These are phyloP conservation scores for Candida methanosorbosa DNA, from an alignment of 805 yeast genomes.

Conservation along the genomic window DNA sequence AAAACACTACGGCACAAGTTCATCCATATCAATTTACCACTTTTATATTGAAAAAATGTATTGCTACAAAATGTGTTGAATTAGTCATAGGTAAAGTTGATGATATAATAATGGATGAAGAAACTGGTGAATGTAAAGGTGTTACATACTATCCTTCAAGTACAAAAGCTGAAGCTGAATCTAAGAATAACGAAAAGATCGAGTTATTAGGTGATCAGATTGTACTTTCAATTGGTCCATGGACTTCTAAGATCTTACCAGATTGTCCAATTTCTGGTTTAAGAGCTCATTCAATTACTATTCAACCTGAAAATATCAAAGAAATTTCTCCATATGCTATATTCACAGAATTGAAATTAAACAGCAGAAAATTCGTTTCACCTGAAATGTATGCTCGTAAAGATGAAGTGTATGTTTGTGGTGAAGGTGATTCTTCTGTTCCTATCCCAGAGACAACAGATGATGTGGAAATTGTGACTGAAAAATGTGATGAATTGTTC, in stretches of 20 bases:
- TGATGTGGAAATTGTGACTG: constrained; percentile 80
- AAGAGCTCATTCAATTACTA: constrained; percentile 91
- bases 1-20: constrained; percentile 89
- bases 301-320: constrained; percentile 65
- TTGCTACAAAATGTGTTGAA: constrained; percentile 77
- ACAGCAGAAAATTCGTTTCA: constrained; percentile 59
- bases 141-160: constrained; percentile 44
- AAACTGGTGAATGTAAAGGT: constrained; percentile 63
- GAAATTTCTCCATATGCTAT: constrained; percentile 87
- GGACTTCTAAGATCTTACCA: constrained; percentile 88
- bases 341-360: constrained; percentile 81
- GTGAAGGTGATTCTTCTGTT: constrained; percentile 89
- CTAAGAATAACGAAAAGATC: constrained; percentile 24
- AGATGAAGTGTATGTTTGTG: constrained; percentile 95
- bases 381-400: constrained; percentile 94
- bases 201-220: constrained; percentile 63
- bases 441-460: constrained; percentile 92
- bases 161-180: constrained; percentile 25
- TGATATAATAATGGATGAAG: constrained; percentile 52
- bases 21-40: constrained; percentile 95
- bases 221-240: constrained; percentile 89
- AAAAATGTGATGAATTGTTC: constrained; percentile 83
- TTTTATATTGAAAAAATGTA: constrained; percentile 67
- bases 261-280: constrained; percentile 92
- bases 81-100: constrained; percentile 78